Evolutionary conservation across 768 basidiomycete species (phyloP), one percentile per base, ranked within the genome.

Genomic region (Postia placenta): DNA sequence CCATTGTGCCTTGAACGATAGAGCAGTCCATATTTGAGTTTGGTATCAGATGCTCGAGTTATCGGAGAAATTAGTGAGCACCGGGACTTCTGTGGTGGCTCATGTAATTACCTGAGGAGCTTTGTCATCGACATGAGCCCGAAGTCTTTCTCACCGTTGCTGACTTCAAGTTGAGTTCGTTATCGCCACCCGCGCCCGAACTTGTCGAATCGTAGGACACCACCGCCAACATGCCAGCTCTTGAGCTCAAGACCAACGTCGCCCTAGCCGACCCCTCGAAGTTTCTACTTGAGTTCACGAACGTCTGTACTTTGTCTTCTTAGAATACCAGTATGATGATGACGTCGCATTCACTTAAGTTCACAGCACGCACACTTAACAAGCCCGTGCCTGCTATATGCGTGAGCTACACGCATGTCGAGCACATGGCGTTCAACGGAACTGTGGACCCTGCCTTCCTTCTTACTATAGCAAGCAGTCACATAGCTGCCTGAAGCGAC

Each of bases 401-500:
- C 17, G 66, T 78, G 52, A 71, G 72, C 53, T 72, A 80, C 56
- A 69, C 62, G 5, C 71, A 80, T 67, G 79, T 81, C 54, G 79
- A 85, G 45, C 70, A 69, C 27, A 70, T 86, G 49, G 73, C 79
- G 2, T 86, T 79, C 57, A 69, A 54, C 17, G 84, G 83, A 12
- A 76, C 76, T 3, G 75, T 83, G 45, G 83, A 85, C 15, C 84
- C 84, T 19, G 80, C 83, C 3, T 76, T 83, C 64, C 67, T 74
- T 43, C 66, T 87, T 46, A 64, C 61, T 38, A 66, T 84, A 50
- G 86, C 87, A 50, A 47, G 83, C 70, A 7, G 30, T 15, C 15
- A 15, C n/a, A 26, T 28, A 4, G 20, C 17, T 19, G 24, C 42
- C 11, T 11, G 19, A 15, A 33, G 30, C 15, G 30, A 33, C n/a